Conservation (phyloP, 768 basidiomycete genomes). For the Tremella fuciformis region DNA sequence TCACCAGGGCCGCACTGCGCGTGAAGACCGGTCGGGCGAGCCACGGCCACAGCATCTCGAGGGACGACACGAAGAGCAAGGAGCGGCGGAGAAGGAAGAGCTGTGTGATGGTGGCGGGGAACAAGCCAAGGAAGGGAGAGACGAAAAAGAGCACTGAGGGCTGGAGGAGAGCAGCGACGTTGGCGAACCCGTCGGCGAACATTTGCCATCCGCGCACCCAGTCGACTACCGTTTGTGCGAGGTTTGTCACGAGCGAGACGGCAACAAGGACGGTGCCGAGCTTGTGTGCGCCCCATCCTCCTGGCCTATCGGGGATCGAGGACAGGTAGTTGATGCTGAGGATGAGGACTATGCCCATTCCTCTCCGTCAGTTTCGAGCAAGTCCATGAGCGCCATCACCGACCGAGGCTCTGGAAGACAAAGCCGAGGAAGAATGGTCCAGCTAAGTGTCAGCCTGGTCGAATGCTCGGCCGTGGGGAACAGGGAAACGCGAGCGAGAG, state of each 20-base stretch:
- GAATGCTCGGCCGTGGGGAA: too few relatives aligned
- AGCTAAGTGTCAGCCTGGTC: conserved; percentile 20
- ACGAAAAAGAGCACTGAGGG: conserved; percentile 27
- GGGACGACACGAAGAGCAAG: conserved; percentile 28
- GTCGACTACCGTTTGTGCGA: conserved; percentile 26
- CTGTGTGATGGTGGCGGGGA: conserved; percentile 35
- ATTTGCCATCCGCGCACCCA: conserved; percentile 35
- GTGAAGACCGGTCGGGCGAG: conserved; percentile 16
- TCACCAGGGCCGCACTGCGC: conserved; percentile 9
- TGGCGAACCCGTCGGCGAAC: conserved; percentile 30
- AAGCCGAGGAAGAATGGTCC: conserved; percentile 42
- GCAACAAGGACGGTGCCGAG: conserved; percentile 24
- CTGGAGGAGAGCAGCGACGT: conserved; percentile 17
- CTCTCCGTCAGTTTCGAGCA: conserved; percentile 17
- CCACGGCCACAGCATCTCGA: conserved; percentile 27
- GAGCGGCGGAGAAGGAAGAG: conserved; percentile 31
- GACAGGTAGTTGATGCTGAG: conserved; percentile 30
- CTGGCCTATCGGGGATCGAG: neutral
- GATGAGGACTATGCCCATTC: conserved; percentile 36
- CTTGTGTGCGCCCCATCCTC: conserved; percentile 10
- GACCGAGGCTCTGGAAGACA: conserved; percentile 29
- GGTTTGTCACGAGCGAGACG: conserved; percentile 18
- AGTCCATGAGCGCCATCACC: neutral
- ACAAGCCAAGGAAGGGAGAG: conserved; percentile 34
- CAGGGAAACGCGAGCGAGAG: too few relatives aligned